Conservation (phyloP, 1,284 basidiomycete species). For the Puccinia coronata region DNA sequence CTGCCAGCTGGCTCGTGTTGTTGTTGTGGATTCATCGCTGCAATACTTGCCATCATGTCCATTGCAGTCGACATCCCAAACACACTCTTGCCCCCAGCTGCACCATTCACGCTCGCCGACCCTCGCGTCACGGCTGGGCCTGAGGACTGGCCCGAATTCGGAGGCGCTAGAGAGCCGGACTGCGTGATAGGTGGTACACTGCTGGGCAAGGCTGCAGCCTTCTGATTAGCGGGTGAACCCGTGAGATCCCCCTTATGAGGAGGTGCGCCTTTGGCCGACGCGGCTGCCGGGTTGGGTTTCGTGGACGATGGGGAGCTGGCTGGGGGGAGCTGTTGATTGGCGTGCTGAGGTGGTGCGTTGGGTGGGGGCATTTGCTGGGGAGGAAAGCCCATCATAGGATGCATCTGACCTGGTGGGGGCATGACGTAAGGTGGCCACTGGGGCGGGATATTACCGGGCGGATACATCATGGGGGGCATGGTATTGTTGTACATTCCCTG, state of each 20-base stretch:
- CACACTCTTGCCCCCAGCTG: slow-evolving; percentile 3
- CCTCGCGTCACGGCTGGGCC: not conserved
- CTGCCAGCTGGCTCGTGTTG: not conserved
- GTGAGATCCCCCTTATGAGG: not conserved
- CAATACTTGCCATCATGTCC: slow-evolving; percentile 41
- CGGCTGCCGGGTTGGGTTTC: not conserved
- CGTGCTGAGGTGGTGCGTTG: not conserved
- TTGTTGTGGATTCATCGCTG: slow-evolving; percentile 13
- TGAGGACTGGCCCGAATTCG: slow-evolving; percentile 4
- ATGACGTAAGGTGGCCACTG: slow-evolving; percentile 42
- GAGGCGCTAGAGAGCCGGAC: not conserved
- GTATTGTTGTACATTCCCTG: slow-evolving; percentile 35
- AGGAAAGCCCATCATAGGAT: slow-evolving; percentile 46
- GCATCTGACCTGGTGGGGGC: slow-evolving; percentile 44
- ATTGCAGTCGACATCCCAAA: slow-evolving; percentile 32
- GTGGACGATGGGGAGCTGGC: not conserved
- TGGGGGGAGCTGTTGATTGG: not conserved
- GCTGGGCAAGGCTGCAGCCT: not conserved
- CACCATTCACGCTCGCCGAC: not conserved
- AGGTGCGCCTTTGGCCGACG: slow-evolving; percentile 7
- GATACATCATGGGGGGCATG: slow-evolving; percentile 41
- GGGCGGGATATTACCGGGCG: slow-evolving; percentile 29
- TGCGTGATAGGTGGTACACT: not conserved
- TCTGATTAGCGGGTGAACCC: not conserved
- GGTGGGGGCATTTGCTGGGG: slow-evolving; percentile 33